Percentiles rank a stretch among this genome's conserved stretches.
These are phyloP conservation scores for Deinandra increscens DNA, from an alignment of 129 eudicot genomes.

Conservation along the genomic window DNA sequence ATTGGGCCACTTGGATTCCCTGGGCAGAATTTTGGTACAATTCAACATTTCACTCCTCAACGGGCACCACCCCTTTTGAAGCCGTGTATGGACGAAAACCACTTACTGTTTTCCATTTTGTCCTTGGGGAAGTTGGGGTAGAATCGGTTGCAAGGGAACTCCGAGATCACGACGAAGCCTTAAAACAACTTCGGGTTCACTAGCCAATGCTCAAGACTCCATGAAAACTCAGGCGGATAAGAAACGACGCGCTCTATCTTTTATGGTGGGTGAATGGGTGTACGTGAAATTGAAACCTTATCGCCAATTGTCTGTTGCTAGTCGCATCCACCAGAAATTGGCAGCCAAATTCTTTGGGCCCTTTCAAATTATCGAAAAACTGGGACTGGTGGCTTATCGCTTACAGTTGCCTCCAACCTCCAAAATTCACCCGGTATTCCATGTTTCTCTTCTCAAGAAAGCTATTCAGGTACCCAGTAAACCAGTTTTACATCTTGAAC, in stretches of 20 bases:
- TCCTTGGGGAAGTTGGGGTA: neutral
- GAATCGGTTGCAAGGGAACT: neutral
- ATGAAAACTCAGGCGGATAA: neutral
- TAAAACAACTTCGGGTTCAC: neutral
- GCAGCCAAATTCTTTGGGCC: constrained; percentile 9
- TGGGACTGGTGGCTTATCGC: neutral
- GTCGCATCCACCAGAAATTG: neutral
- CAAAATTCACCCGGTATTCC: constrained; percentile 5
- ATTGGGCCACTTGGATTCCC: too few relatives aligned
- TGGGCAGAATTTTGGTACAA: too few relatives aligned
- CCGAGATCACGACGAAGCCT: neutral
- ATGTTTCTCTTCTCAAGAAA: too few relatives aligned
- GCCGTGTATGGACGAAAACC: constrained; percentile 7
- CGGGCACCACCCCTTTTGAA: constrained; percentile 1
- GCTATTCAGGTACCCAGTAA: neutral
- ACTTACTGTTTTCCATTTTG: neutral
- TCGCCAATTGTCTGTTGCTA: neutral
- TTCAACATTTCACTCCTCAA: neutral
- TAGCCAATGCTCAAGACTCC: neutral
- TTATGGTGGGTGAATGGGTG: constrained; percentile 5
- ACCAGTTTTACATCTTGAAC: neutral
- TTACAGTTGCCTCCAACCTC: neutral
- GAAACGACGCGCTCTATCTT: neutral
- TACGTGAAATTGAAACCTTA: neutral
- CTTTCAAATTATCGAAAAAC: neutral